Evolutionary conservation across 768 basidiomycete species (phyloP).

Genomic region (Tephrocybe sp.): DNA sequence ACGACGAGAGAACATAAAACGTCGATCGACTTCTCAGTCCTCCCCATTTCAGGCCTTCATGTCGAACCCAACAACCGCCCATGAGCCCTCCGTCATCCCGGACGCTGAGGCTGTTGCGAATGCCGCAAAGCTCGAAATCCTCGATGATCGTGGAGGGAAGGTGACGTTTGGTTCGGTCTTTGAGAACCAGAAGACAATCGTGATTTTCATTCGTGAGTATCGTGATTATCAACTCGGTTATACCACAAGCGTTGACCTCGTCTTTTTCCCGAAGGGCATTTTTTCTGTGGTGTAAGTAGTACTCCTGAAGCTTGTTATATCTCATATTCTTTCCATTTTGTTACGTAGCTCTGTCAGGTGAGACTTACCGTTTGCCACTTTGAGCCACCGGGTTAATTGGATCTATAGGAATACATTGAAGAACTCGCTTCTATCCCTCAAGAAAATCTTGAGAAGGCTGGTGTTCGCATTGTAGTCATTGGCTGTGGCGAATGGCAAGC

Average conservation of each 20-base stretch:
- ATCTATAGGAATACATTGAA: constrained; percentile 44
- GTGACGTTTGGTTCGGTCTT: constrained; percentile 38
- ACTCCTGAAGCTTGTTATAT: not conserved
- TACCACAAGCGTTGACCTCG: not conserved
- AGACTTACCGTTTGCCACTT: not conserved
- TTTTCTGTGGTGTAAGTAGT: constrained; percentile 58
- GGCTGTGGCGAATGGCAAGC: constrained; percentile 60
- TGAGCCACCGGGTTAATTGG: not conserved
- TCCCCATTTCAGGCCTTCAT: too few relatives aligned
- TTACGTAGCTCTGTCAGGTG: constrained; percentile 42
- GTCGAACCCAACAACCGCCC: too few relatives aligned
- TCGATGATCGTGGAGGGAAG: too few relatives aligned
- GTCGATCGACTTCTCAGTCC: too few relatives aligned
- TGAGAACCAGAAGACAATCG: constrained; percentile 46
- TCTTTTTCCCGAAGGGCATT: constrained; percentile 45
- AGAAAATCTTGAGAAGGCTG: constrained; percentile 37
- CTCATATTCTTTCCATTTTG: too few relatives aligned
- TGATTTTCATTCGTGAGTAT: constrained; percentile 64
- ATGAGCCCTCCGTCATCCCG: too few relatives aligned
- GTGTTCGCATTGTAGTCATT: constrained; percentile 43
- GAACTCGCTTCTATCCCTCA: constrained; percentile 41
- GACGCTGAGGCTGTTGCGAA: too few relatives aligned
- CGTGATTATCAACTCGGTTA: not conserved
- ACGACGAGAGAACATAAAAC: too few relatives aligned
- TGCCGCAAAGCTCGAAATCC: too few relatives aligned